Conservation (phyloP, 345 rosid genomes). For the Linum lewisii region DNA sequence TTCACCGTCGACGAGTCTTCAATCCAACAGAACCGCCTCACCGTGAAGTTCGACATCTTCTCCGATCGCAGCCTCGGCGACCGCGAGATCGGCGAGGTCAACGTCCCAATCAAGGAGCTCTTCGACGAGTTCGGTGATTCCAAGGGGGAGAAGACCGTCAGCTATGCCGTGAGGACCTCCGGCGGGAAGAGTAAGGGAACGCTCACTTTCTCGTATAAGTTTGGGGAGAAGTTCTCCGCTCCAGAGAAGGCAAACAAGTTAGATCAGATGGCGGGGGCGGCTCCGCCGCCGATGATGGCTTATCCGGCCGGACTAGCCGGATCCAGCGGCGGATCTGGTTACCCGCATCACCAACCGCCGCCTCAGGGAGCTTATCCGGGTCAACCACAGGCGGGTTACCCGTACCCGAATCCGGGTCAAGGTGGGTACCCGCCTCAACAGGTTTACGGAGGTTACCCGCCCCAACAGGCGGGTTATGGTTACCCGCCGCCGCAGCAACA, state of each 20-base stretch:
- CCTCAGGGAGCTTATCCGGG: constrained; percentile 13
- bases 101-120: constrained; percentile 48
- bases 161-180: constrained; percentile 23
- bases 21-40: constrained; percentile 27
- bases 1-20: constrained; percentile 47
- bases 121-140: constrained; percentile 12
- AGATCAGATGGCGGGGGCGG: not conserved
- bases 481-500: constrained; percentile 12
- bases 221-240: constrained; percentile 26
- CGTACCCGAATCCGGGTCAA: constrained; percentile 7
- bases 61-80: constrained; percentile 45
- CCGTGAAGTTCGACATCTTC: constrained; percentile 27
- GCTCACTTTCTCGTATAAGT: constrained; percentile 27
- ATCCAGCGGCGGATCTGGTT: not conserved
- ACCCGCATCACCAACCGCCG: constrained; percentile 5
- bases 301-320: constrained; percentile 17
- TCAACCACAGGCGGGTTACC: constrained; percentile 21
- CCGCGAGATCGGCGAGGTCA: constrained; percentile 37
- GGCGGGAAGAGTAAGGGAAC: constrained; percentile 34
- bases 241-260: constrained; percentile 6
- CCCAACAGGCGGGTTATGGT: constrained; percentile 1
- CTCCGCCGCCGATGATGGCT: constrained; percentile 20
- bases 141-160: constrained; percentile 1
- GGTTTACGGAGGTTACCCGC: constrained; percentile 15
- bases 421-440: constrained; percentile 16